Evolutionary conservation across 108 stramenopile genomes (phyloP), one percentile per base, ranked within the genome.

Genomic region (Schizochytrium sp.): DNA sequence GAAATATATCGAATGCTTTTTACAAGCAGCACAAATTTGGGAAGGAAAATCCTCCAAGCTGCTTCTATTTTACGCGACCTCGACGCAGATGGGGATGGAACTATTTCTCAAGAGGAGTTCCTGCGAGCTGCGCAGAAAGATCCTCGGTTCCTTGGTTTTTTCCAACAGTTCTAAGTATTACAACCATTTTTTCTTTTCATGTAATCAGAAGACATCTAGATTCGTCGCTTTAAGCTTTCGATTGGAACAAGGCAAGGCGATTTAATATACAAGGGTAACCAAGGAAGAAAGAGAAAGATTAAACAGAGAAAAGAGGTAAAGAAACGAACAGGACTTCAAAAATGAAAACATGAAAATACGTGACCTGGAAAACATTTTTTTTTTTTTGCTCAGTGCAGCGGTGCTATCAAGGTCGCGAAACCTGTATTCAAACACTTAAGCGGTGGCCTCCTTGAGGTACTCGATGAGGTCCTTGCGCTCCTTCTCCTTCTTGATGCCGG

Each of bases 401-500:
- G 59, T 28, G 28, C 28, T 28, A 28, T 28, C 44, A 44, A 38
- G 64, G 19, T 7, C 42, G 28, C 7, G 28, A 15, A 7, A 15
- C 1, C 12, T 3, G 12, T 69, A 38, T 44, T 38, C 42, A 8
- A 69, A 69, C 46, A 17, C 45, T 89, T 89, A 92, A 42, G 92
- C 89, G 57, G 93, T 94, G 42, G 96, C 89, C 55, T 92, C 90
- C 96, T 99, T 98, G 87, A 99, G 96, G 97, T 99, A 99, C 50
- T 98, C 97, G 90, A 99, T 99, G 59, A 99, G 96, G 89, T 98
- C 97, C 89, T 98, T 95, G 88, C 99, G 96, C 72, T 99, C 99
- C 61, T 90, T 87, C 46, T 95, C 94, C 94, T 98, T 99, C 96
- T 99, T 99, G 90, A 99, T 92, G 90, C 99, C 99, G 45, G 99